Evolutionary conservation across 1,284 basidiomycete species (phyloP), one percentile per base, ranked within the genome.

Genomic region (Ustilago crameri): DNA sequence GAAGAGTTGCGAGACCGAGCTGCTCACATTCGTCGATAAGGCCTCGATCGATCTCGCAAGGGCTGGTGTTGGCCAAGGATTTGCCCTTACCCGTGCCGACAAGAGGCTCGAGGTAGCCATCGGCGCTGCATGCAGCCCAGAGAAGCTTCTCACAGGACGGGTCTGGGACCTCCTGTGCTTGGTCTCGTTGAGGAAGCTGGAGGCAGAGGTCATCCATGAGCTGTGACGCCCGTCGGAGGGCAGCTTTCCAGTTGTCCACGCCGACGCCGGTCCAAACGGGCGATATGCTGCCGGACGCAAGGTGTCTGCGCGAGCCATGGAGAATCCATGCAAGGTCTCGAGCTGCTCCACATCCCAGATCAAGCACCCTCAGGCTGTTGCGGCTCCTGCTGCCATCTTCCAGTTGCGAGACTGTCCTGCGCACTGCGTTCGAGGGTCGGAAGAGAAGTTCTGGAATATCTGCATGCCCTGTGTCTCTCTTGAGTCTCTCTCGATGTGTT

Each of bases 191-290:
- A 9, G 22, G 14, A 15, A 45, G 15, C 15, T 24, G 24, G 27
- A 72, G 63, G 23, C 27, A 38, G n/a, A 72, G 59, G 38, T 72
- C 69, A 3, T 56, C 17, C 55, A 60, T 59, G 18, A 72, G 51
- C 41, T 49, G 55, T 18, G 59, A 41, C 3, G 63, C 59, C 5
- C 69, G 58, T 15, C 9, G 35, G 38, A 72, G 58, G 23, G 51
- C 63, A 8, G 69, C 69, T 43, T 63, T 72, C 69, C 69, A 72
- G 42, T 60, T 72, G 52, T 72, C 69, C 35, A 72, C 22, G 18
- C 55, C 69, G 20, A 72, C 43, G 20, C 63, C 69, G 22, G 47
- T 51, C 69, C 69, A 72, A 23, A 20, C 10, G 22, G 10, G 41
- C 9, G 22, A 14, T 17, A 5, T 37, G 41, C 22, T 23, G 18